These are phyloP conservation scores for Gracilaria domingensis DNA, from an alignment of 23 red algal species.

Conservation along the genomic window DNA sequence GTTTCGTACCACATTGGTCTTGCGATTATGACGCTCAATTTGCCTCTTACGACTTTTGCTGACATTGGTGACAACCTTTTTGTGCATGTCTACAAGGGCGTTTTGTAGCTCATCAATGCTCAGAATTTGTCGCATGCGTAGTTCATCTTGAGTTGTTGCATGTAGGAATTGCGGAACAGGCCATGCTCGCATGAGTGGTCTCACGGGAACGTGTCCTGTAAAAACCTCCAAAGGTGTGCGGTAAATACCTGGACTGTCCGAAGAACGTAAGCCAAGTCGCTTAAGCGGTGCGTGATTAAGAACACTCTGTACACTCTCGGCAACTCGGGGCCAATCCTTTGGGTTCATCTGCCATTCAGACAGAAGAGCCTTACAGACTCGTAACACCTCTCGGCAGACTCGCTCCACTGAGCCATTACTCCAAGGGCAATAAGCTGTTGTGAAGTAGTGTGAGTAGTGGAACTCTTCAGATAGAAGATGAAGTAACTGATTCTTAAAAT, in stretches of 20 bases:
- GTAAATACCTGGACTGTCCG: not conserved
- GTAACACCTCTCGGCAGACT: constrained; percentile 11
- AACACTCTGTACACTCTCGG: not conserved
- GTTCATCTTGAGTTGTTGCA: not conserved
- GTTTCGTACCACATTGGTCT: not conserved
- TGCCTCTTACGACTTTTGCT: not conserved
- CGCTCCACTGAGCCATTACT: constrained; percentile 23
- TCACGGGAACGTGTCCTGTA: constrained; percentile 9
- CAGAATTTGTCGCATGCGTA: not conserved
- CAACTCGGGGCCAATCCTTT: constrained; percentile 12
- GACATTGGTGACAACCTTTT: not conserved
- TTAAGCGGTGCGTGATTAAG: not conserved
- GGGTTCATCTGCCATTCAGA: constrained; percentile 30
- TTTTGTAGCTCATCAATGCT: not conserved
- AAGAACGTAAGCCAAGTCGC: not conserved
- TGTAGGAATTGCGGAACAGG: not conserved
- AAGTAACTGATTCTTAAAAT: constrained; percentile 47
- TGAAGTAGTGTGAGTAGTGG: constrained; percentile 31
- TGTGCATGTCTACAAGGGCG: constrained; percentile 3
- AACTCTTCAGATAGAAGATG: not conserved
- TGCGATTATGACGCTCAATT: not conserved
- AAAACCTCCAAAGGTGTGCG: not conserved
- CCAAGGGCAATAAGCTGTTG: constrained; percentile 9
- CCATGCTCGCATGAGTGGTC: not conserved
- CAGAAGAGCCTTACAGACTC: constrained; percentile 12